These are phyloP conservation scores for Boletus rubropictus DNA, from an alignment of 768 basidiomycete genomes.

Conservation along the genomic window DNA sequence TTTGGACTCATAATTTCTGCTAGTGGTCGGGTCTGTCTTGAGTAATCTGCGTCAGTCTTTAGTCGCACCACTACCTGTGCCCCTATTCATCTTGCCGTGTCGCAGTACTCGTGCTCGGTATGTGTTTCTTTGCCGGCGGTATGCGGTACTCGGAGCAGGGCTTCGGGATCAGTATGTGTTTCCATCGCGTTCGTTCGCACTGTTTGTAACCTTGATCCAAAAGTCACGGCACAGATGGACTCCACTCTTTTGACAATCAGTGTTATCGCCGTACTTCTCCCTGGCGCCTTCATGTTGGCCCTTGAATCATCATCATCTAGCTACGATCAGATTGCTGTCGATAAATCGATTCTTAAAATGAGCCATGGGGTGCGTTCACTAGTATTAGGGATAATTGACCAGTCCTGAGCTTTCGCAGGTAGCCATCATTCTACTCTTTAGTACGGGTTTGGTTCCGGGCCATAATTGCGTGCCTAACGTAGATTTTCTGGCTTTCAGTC, in stretches of 20 bases:
- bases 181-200: not conserved
- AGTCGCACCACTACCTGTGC: not conserved
- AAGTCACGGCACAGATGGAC: conserved; percentile 69
- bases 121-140: conserved; percentile 83
- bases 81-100: not conserved
- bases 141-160: conserved; percentile 72
- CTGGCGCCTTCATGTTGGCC: conserved; percentile 70
- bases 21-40: conserved; percentile 79
- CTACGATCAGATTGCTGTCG: conserved; percentile 15
- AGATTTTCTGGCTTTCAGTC: conserved; percentile 37
- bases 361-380: conserved; percentile 60
- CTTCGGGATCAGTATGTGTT: conserved; percentile 58
- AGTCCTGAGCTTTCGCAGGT: conserved; percentile 40
- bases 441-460: conserved; percentile 36
- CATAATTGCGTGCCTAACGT: not conserved
- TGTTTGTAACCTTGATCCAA: not conserved
- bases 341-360: conserved; percentile 59
- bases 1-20: not conserved
- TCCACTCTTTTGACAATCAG: conserved; percentile 70
- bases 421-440: conserved; percentile 70
- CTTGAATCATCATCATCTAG: conserved; percentile 24
- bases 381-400: not conserved
- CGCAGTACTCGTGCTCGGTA: conserved; percentile 75
- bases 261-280: conserved; percentile 73
- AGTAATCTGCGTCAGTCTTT: conserved; percentile 57